phyloP scores from a whole-genome alignment of 495 filamentous ascomycete genomes.

The Rostrohypoxylon terebratum region DNA sequence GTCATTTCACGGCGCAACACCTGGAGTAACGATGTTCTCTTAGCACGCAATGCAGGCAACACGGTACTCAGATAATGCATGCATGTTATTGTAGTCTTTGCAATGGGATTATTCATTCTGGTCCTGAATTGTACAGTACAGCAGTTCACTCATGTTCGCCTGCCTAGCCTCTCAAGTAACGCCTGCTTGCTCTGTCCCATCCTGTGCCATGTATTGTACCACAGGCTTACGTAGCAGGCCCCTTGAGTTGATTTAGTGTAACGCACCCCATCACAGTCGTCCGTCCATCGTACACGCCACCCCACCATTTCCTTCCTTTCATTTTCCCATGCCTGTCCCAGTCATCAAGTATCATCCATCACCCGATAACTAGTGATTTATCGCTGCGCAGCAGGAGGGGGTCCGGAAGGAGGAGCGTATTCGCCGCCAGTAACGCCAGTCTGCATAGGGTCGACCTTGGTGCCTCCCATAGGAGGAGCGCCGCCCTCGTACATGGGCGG shows the following conservation, averaged over 20 bases:
- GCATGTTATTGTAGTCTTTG: constrained; percentile 14
- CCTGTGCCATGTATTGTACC: background rate
- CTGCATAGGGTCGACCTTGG: constrained; percentile 70
- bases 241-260: background rate
- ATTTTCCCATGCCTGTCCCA: background rate
- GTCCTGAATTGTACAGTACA: constrained; percentile 20
- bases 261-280: constrained; percentile 4
- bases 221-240: constrained; percentile 1
- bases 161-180: background rate
- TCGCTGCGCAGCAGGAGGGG: constrained; percentile 55
- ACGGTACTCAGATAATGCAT: background rate
- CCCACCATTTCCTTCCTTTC: background rate
- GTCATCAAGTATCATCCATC: background rate
- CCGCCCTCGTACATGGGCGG: constrained; percentile 68
- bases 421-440: constrained; percentile 47
- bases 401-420: constrained; percentile 59
- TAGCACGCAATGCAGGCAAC: constrained; percentile 32
- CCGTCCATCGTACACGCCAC: constrained; percentile 4
- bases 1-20: constrained; percentile 30
- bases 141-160: constrained; percentile 12
- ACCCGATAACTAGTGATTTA: constrained; percentile 17
- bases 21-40: constrained; percentile 37
- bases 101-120: constrained; percentile 30
- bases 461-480: constrained; percentile 62
- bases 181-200: background rate